Evolutionary conservation across 2,329 filamentous ascomycete genomes (phyloP).

Genomic region (Pseudogymnoascus pannorum): DNA sequence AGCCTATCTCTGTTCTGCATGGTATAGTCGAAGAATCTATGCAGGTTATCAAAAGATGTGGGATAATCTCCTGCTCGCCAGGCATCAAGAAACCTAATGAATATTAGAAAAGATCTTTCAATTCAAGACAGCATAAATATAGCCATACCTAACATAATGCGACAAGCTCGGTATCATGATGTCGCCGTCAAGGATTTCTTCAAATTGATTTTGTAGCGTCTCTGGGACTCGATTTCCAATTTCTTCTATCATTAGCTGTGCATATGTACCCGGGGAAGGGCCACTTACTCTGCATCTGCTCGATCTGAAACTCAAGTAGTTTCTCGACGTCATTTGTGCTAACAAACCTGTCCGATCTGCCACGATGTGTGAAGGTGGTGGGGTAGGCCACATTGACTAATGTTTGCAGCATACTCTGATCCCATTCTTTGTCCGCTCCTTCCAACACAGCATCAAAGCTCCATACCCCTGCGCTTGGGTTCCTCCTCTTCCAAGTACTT

Average conservation of each 20-base stretch:
- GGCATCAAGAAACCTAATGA: constrained; percentile 70
- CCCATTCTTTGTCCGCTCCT: constrained; percentile 43
- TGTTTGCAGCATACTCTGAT: constrained; percentile 38
- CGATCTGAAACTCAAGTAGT: constrained; percentile 80
- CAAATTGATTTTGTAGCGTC: constrained; percentile 64
- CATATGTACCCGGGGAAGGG: background rate
- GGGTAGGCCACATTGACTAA: constrained; percentile 27
- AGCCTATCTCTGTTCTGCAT: constrained; percentile 76
- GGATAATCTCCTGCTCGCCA: constrained; percentile 89
- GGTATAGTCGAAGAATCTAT: constrained; percentile 95
- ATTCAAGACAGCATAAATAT: constrained; percentile 6
- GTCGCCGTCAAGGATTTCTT: constrained; percentile 59
- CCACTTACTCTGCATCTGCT: constrained; percentile 71
- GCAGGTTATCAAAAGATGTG: constrained; percentile 81
- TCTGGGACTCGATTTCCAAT: constrained; percentile 71
- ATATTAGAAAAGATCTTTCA: constrained; percentile 12
- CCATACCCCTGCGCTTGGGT: constrained; percentile 37
- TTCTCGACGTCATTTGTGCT: constrained; percentile 76
- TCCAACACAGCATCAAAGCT: constrained; percentile 52
- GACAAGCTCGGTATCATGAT: constrained; percentile 63
- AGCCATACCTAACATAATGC: constrained; percentile 62
- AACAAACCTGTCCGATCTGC: constrained; percentile 37
- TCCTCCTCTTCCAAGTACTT: constrained; percentile 47
- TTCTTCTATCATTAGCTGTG: constrained; percentile 36
- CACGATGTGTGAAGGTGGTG: constrained; percentile 10